Conservation (phyloP, 495 filamentous ascomycete species). For the Aspergillus sclerotioniger region DNA sequence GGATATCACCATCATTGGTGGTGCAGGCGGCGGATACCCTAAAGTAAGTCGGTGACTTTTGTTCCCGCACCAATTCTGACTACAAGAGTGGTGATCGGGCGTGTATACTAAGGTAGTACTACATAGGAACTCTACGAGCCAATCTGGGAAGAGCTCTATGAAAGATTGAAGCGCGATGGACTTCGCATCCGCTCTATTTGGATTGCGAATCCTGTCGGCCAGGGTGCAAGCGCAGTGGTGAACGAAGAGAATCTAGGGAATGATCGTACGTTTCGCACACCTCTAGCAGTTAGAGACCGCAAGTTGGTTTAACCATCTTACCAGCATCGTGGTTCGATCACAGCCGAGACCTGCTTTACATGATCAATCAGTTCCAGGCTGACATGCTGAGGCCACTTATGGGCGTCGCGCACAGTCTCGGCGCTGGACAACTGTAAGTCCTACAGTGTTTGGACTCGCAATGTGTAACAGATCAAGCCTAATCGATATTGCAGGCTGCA, state of each 20-base stretch:
- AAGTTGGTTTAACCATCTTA: constrained; percentile 32
- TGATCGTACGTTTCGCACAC: constrained; percentile 10
- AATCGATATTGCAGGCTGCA: constrained; percentile 11
- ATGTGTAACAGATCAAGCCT: constrained; percentile 23
- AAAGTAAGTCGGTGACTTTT: constrained; percentile 10
- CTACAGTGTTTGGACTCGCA: constrained; percentile 19
- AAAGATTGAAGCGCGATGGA: constrained; percentile 1
- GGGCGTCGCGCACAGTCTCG: constrained; percentile 77
- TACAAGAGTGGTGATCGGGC: not conserved
- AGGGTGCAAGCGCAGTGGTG: constrained; percentile 57
- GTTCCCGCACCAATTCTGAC: not conserved
- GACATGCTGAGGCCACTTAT: constrained; percentile 70
- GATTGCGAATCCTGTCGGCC: constrained; percentile 66
- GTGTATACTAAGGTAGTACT: not conserved
- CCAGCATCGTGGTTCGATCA: constrained; percentile 62
- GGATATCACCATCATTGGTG: constrained; percentile 57
- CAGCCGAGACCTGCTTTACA: constrained; percentile 66
- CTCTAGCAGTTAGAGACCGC: constrained; percentile 11
- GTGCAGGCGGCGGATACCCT: constrained; percentile 5
- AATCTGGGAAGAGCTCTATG: constrained; percentile 64
- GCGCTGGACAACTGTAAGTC: constrained; percentile 53
- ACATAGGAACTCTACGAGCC: constrained; percentile 70
- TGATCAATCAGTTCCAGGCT: constrained; percentile 67
- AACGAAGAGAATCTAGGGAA: constrained; percentile 10
- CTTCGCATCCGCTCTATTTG: constrained; percentile 58